phyloP scores from a whole-genome alignment of 441 rosid species.

The Erysimum cheiri region DNA sequence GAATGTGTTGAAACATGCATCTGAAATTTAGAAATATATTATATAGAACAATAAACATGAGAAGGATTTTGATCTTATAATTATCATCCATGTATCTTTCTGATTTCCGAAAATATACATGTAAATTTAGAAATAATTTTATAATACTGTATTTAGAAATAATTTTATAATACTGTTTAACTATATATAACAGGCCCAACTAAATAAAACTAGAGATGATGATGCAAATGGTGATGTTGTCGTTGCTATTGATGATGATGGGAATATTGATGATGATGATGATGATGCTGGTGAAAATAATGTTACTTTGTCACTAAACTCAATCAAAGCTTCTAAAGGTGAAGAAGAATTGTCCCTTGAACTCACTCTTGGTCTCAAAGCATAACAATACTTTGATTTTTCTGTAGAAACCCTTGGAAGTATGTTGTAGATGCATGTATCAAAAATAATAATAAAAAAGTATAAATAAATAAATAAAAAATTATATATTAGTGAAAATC shows the following conservation, averaged over 20 bases:
- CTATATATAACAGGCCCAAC: conserved; percentile 29
- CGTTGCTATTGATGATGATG: conserved; percentile 14
- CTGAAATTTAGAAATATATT: not conserved
- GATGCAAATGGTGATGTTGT: conserved; percentile 17
- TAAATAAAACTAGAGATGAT: conserved; percentile 19
- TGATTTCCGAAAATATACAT: not conserved
- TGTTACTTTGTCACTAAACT: conserved; percentile 35
- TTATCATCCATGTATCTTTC: not conserved
- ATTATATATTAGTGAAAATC: not conserved
- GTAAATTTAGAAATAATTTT: conserved; percentile 6
- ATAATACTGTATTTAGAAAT: too few relatives aligned
- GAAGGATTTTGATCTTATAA: conserved; percentile 11
- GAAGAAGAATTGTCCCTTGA: conserved; percentile 60
- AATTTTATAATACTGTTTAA: too few relatives aligned
- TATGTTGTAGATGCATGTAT: conserved; percentile 18
- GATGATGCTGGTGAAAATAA: conserved; percentile 7
- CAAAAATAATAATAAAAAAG: not conserved
- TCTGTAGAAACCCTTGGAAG: conserved; percentile 1
- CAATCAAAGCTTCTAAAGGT: conserved; percentile 31
- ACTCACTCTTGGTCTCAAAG: conserved; percentile 54
- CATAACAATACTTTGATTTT: conserved; percentile 9
- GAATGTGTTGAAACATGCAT: not conserved
- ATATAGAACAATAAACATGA: not conserved
- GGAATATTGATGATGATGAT: conserved; percentile 5
- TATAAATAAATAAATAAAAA: not conserved